Evolutionary conservation across 768 basidiomycete genomes (phyloP).

Genomic region (Lactarius tabidus): DNA sequence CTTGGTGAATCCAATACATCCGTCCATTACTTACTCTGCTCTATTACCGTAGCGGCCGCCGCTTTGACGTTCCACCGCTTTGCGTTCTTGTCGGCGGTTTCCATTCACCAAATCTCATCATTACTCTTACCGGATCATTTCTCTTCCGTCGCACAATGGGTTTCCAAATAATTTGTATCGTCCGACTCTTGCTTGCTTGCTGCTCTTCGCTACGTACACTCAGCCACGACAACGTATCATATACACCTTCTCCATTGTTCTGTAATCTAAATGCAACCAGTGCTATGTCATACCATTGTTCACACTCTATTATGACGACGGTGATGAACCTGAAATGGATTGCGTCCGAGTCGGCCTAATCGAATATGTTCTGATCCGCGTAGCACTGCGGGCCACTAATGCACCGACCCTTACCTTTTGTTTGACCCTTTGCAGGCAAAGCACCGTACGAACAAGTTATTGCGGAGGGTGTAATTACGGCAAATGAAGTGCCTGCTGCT

Average conservation of each 20-base stretch:
- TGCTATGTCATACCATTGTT: background rate
- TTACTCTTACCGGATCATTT: background rate
- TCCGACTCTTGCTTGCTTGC: background rate
- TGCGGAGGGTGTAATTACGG: background rate
- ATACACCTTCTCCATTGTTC: conserved; percentile 2
- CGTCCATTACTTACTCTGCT: background rate
- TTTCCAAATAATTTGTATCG: conserved; percentile 3
- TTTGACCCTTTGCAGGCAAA: background rate
- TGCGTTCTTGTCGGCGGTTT: background rate
- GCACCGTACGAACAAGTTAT: background rate
- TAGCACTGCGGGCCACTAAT: background rate
- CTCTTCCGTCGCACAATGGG: conserved; percentile 1
- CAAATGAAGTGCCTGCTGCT: background rate
- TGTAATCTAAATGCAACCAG: background rate
- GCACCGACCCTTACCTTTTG: conserved; percentile 12
- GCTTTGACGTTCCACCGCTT: background rate
- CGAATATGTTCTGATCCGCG: conserved; percentile 4
- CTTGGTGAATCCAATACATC: background rate
- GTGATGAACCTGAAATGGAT: background rate
- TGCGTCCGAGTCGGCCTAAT: too few relatives aligned
- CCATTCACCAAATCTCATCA: background rate
- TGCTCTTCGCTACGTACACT: background rate
- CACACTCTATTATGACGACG: background rate
- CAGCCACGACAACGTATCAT: background rate
- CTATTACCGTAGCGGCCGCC: conserved; percentile 2